Evolutionary conservation across 2,329 filamentous ascomycete species (phyloP), one percentile per base, ranked within the genome.

Genomic region (Xylaria sp.): DNA sequence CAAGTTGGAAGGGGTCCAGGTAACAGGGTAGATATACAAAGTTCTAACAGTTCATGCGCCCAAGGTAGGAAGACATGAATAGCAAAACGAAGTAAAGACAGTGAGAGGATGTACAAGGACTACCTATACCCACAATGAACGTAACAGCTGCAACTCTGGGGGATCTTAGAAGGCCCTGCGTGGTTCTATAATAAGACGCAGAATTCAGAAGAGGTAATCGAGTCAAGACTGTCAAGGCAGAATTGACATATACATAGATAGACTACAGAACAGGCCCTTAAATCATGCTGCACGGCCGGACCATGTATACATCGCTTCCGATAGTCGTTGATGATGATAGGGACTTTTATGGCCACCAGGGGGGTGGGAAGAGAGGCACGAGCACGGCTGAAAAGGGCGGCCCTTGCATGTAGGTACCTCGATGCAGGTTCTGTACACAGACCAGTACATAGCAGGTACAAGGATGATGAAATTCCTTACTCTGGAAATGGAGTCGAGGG

Each of bases 301-400:
- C 48, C 55, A 60, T 60, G 59, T 59, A 60, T 60, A 55, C 59
- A 48, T 13, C 30, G 58, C 59, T 28, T 30, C 41, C 32, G 34
- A 52, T 32, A 55, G 41, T 55, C 32, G 53, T 65, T 57, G 59
- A 48, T 46, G 48, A 63, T 66, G 56, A 64, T 59, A 61, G 66
- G 46, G 50, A 55, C 55, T 5, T n/a, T 66, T 34, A 66, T 3
- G 59, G 32, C 60, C 66, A 68, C 68, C 58, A 18, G 69, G 66
- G 68, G 66, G 56, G 66, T 66, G 66, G 8, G 48, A 8, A 59
- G 8, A 28, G 23, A 64, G 63, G 56, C 48, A 63, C 63, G 32
- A 66, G 69, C 69, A 70, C 69, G 66, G 69, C 69, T 70, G 69
- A 70, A 66, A 62, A 64, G 25, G 60, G 69, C 63, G 68, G 60